Conservation (phyloP, 2,329 filamentous ascomycete species). For the Cercospora beticola region DNA sequence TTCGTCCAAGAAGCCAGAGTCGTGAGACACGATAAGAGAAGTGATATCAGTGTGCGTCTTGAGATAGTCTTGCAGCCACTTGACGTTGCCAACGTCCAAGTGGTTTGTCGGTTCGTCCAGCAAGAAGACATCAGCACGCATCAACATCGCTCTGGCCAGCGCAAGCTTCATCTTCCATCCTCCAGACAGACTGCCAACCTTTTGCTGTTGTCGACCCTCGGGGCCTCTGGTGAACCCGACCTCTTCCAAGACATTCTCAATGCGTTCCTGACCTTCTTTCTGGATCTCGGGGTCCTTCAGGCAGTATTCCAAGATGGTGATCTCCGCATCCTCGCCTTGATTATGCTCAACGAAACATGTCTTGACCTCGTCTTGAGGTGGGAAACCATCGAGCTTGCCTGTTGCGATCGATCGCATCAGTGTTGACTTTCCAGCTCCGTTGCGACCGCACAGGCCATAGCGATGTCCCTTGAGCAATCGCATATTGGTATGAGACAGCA, state of each 20-base stretch:
- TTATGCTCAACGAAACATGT: constrained; percentile 99
- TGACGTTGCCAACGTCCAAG: constrained; percentile 92
- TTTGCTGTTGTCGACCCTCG: constrained; percentile 82
- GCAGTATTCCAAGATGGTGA: constrained; percentile 92
- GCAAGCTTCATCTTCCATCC: constrained; percentile 99
- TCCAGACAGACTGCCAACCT: constrained; percentile 91
- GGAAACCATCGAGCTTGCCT: constrained; percentile 96
- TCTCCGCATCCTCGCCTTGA: constrained; percentile 94
- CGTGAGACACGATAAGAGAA: constrained; percentile 96
- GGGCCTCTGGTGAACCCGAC: constrained; percentile 92
- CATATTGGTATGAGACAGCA: constrained; percentile 93
- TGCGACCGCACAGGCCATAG: constrained; percentile 94
- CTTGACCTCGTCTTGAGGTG: constrained; percentile 83
- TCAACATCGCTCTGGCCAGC: constrained; percentile 91
- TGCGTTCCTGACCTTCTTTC: constrained; percentile 74
- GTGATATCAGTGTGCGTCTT: constrained; percentile 96
- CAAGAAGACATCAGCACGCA: constrained; percentile 91
- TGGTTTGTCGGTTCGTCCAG: constrained; percentile 99
- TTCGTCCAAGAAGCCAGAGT: constrained; percentile 94
- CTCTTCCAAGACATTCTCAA: constrained; percentile 78
- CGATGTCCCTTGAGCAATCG: constrained; percentile 93
- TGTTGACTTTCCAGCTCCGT: constrained; percentile 98
- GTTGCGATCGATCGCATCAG: constrained; percentile 95
- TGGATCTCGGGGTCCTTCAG: constrained; percentile 84
- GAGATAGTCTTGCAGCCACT: constrained; percentile 92